A percentile compares a stretch with the other conserved stretches of the same genome.
Conservation (phyloP, 2,329 filamentous ascomycete species). For the Aquanectria penicillioides region DNA sequence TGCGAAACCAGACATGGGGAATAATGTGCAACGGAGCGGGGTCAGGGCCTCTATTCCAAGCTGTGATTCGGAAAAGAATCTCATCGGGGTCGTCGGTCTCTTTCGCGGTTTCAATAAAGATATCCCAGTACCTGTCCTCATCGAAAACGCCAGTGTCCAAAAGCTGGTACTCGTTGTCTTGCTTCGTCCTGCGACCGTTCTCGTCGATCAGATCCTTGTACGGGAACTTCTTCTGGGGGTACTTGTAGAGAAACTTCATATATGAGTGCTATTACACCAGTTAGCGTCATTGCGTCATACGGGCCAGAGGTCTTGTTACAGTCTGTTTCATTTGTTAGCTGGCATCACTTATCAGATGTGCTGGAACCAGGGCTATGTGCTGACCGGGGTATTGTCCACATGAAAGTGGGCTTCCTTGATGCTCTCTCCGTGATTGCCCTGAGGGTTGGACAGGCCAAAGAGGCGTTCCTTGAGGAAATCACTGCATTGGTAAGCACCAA, state of each 20-base stretch:
- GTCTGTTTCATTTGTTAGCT: slow-evolving; percentile 51
- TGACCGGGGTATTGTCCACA: slow-evolving; percentile 86
- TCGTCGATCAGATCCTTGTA: slow-evolving; percentile 89
- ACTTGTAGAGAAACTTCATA: slow-evolving; percentile 99
- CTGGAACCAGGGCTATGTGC: slow-evolving; percentile 33
- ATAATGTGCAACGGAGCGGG: slow-evolving; percentile 92
- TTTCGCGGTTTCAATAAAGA: slow-evolving; percentile 95
- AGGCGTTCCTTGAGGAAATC: slow-evolving; percentile 94
- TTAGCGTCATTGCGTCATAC: slow-evolving; percentile 13
- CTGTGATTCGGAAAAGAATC: slow-evolving; percentile 91
- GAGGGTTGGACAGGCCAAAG: slow-evolving; percentile 93
- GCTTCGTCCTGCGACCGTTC: slow-evolving; percentile 79
- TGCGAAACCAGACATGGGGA: slow-evolving; percentile 96
- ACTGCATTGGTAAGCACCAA: slow-evolving; percentile 63
- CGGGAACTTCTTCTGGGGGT: slow-evolving; percentile 90
- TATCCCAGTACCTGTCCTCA: slow-evolving; percentile 94
- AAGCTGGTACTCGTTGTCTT: slow-evolving; percentile 90
- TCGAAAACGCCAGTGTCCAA: slow-evolving; percentile 89
- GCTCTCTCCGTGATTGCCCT: slow-evolving; percentile 97
- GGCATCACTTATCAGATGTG: neutral
- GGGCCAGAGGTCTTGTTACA: slow-evolving; percentile 46
- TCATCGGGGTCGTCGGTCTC: slow-evolving; percentile 92
- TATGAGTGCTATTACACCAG: slow-evolving; percentile 79
- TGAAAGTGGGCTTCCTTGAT: slow-evolving; percentile 98
- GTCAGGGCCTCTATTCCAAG: slow-evolving; percentile 94